These are phyloP conservation scores for Fusarium poae DNA, from an alignment of 2,329 filamentous ascomycete species.

Conservation along the genomic window DNA sequence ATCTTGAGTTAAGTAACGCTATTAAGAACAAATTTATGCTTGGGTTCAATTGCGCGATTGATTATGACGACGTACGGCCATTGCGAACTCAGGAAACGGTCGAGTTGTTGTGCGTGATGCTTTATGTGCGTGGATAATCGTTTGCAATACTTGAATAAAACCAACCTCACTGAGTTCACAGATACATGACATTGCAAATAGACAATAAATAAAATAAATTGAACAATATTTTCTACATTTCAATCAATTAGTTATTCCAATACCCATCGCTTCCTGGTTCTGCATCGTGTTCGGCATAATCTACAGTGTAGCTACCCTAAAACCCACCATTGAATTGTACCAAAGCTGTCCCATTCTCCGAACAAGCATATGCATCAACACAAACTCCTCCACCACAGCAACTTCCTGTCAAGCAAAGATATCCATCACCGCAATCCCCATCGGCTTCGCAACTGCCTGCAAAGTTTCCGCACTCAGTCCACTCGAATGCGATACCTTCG, in stretches of 20 bases:
- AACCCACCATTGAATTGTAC: conserved; percentile 40
- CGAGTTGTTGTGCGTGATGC: background rate
- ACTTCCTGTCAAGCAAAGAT: conserved; percentile 53
- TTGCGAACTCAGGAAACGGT: too few species aligned
- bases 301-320: conserved; percentile 35
- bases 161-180: background rate
- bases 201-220: background rate
- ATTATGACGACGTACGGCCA: too few species aligned
- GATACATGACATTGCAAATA: background rate
- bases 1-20: too few species aligned
- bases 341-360: conserved; percentile 51
- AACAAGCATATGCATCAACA: conserved; percentile 55
- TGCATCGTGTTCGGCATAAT: background rate
- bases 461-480: conserved; percentile 53
- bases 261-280: background rate
- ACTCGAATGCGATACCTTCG: conserved; percentile 51
- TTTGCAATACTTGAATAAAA: too few species aligned
- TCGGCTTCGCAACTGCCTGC: conserved; percentile 49
- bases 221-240: background rate
- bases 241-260: too few species aligned
- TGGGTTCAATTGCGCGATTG: background rate
- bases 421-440: conserved; percentile 44
- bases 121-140: too few species aligned
- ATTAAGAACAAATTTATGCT: too few species aligned
- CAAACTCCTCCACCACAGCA: conserved; percentile 55